Base-by-base conservation (phyloP, 2,329 filamentous ascomycete genomes). In the Lachnellula suecica region DNA sequence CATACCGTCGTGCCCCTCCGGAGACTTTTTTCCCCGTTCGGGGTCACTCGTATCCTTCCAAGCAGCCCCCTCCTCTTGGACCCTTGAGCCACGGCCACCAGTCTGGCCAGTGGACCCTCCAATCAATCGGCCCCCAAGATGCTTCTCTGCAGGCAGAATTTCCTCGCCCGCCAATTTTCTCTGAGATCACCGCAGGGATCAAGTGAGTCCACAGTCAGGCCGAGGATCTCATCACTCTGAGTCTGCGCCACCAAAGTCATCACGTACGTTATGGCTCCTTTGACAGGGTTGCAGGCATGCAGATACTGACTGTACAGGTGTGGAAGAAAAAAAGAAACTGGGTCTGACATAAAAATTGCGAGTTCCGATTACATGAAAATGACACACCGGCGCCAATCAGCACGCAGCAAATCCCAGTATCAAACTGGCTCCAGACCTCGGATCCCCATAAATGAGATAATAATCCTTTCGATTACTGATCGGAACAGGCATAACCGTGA, bases 161-260 rank as follows among this genome's bases (percentile, higher is more conserved):
- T 3, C 17, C 7, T 23, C 34, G 27, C 37, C 19, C 43, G 20
- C 19, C 44, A 11, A 23, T 20, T 31, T 27, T 42, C 22, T 20
- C 31, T 44, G 44, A 49, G 53, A 52, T 55, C 57, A 44, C 38
- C 57, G 52, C 57, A 49, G 45, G 54, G 52, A 46, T 52, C 4
- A 27, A 57, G 35, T 50, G 43, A 53, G 52, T 51, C 57, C 53
- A 56, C 25, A 49, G 52, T 56, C 41, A 47, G 51, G 52, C 57
- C 57, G 54, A 59, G 47, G 31, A 44, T 47, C 50, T 52, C 34
- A 44, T 52, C 46, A 40, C 31, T 20, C 23, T 44, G 44, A 17
- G 27, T 17, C 31, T 34, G 20, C 44, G 34, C 43, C 43, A 44
- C 24, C n/a, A 11, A 15, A 29, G 24, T 29, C 15, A 37, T 37